These are phyloP conservation scores for Colletotrichum tamarilloi DNA, from an alignment of 2,329 filamentous ascomycete species.

Conservation along the genomic window DNA sequence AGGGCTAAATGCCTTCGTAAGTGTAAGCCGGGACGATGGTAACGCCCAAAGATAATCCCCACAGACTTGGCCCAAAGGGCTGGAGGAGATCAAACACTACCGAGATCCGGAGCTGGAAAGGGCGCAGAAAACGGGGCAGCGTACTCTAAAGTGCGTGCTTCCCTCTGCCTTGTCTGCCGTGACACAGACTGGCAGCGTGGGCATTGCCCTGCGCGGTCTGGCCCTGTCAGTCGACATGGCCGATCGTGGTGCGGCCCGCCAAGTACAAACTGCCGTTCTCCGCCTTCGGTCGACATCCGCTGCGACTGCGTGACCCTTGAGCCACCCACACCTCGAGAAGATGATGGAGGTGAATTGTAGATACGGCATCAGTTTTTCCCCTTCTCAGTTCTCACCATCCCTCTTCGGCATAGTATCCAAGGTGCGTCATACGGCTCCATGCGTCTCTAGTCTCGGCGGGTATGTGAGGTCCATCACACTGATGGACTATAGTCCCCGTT, in stretches of 20 bases:
- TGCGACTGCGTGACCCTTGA: constrained; percentile 31
- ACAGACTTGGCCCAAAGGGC: neutral
- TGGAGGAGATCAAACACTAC: constrained; percentile 33
- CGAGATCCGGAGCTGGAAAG: constrained; percentile 31
- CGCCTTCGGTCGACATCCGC: constrained; percentile 29
- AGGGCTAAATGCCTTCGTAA: neutral
- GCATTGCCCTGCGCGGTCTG: constrained; percentile 5
- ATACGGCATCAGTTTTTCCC: neutral
- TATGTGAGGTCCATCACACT: constrained; percentile 38
- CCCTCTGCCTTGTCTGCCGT: neutral
- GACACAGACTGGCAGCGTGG: neutral
- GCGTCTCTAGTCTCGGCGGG: constrained; percentile 37
- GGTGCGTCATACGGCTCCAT: constrained; percentile 35
- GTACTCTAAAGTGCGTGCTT: constrained; percentile 3
- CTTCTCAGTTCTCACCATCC: neutral
- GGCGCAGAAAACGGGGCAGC: neutral
- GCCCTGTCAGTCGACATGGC: constrained; percentile 19
- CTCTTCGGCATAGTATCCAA: constrained; percentile 20
- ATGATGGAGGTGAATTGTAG: neutral
- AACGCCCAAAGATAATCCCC: constrained; percentile 7
- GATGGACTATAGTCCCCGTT: constrained; percentile 10
- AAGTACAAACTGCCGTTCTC: constrained; percentile 32
- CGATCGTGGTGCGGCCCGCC: constrained; percentile 21
- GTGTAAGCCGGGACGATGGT: neutral
- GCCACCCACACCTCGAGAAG: constrained; percentile 19